These are phyloP conservation scores for Solioccasus polychromus DNA, from an alignment of 768 basidiomycete species.

Conservation along the genomic window DNA sequence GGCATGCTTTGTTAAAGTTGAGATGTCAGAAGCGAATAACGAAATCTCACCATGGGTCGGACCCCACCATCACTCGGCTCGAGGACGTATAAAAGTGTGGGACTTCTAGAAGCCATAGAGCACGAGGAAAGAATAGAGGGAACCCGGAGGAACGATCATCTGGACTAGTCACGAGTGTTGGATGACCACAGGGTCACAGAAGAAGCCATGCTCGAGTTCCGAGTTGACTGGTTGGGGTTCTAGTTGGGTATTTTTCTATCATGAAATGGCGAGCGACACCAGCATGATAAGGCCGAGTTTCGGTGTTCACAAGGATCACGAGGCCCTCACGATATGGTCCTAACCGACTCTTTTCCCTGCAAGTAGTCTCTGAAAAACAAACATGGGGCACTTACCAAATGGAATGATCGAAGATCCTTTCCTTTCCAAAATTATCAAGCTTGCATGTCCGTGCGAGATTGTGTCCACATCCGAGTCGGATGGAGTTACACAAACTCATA, in stretches of 20 bases:
- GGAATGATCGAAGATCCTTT: not conserved
- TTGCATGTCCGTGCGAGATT: not conserved
- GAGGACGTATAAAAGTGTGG: constrained; percentile 9
- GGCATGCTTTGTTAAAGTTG: too few species aligned
- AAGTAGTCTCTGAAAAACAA: too few species aligned
- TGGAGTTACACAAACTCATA: constrained; percentile 15
- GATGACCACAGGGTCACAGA: not conserved
- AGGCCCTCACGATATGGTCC: too few species aligned
- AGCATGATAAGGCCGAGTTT: too few species aligned
- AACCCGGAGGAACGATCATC: constrained; percentile 26
- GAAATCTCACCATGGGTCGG: too few species aligned
- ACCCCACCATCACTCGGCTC: constrained; percentile 12
- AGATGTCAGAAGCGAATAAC: too few species aligned
- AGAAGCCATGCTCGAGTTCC: not conserved
- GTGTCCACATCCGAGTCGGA: not conserved
- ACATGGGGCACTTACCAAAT: too few species aligned
- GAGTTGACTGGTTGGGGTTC: not conserved
- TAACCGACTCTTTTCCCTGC: too few species aligned
- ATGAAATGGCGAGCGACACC: too few species aligned
- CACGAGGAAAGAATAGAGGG: constrained; percentile 19
- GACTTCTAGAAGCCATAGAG: constrained; percentile 18
- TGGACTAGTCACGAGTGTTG: not conserved
- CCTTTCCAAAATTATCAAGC: constrained; percentile 4
- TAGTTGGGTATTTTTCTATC: too few species aligned
- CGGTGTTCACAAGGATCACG: too few species aligned